Evolutionary conservation across 2,329 filamentous ascomycete species (phyloP).

Genomic region (Keithomyces neogunnii): DNA sequence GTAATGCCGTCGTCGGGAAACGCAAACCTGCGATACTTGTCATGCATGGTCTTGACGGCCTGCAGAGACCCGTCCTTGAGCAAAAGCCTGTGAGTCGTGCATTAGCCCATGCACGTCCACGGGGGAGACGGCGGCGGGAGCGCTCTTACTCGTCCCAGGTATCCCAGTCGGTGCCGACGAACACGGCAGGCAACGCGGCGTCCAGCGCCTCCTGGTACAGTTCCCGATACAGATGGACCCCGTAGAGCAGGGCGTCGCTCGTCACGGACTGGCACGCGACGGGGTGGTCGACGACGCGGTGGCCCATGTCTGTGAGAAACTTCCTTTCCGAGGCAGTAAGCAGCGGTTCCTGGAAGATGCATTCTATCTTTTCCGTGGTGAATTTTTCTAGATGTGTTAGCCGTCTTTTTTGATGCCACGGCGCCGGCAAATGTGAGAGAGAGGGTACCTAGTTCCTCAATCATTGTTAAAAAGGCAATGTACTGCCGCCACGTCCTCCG

Average conservation of each 20-base stretch:
- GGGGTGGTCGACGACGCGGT: constrained; percentile 42
- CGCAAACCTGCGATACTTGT: constrained; percentile 6
- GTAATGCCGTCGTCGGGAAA: constrained; percentile 13
- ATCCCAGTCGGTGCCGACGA: constrained; percentile 47
- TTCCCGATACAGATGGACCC: constrained; percentile 49
- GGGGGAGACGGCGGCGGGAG: background rate
- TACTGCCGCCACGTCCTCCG: constrained; percentile 43
- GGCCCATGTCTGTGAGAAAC: constrained; percentile 49
- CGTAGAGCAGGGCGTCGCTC: constrained; percentile 45
- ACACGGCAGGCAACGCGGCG: constrained; percentile 38
- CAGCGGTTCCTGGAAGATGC: constrained; percentile 46
- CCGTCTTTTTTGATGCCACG: background rate
- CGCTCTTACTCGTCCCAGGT: constrained; percentile 42
- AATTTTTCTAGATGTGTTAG: constrained; percentile 11
- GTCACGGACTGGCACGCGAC: constrained; percentile 42
- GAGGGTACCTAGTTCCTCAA: constrained; percentile 32
- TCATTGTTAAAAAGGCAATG: constrained; percentile 40
- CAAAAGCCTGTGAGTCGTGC: background rate
- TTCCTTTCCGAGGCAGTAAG: constrained; percentile 39
- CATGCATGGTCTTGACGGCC: constrained; percentile 10
- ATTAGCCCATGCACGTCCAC: too few relatives aligned
- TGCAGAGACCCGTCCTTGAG: constrained; percentile 3
- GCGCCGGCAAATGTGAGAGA: background rate
- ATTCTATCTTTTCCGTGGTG: constrained; percentile 25
- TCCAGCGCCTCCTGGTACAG: constrained; percentile 45